Percentiles rank a stretch among this genome's conserved stretches.
These are phyloP conservation scores for Phanerodontia chrysosporium DNA, from an alignment of 768 basidiomycete species.

Conservation along the genomic window DNA sequence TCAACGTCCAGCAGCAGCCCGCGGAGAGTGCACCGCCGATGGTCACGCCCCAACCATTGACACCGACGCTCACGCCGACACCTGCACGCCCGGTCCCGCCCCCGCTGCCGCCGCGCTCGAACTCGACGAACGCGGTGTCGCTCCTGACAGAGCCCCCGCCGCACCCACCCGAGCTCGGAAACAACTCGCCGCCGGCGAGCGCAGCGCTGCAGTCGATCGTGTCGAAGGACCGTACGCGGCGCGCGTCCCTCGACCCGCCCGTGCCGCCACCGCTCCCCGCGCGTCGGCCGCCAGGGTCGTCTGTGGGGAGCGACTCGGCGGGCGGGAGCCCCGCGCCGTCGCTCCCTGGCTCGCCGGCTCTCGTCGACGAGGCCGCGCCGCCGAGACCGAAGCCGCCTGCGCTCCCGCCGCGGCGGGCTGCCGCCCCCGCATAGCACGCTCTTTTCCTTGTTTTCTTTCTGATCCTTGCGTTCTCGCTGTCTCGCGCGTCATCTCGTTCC, in stretches of 20 bases:
- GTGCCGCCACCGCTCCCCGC: not conserved
- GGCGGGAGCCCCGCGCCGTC: not conserved
- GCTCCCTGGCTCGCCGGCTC: constrained; percentile 1
- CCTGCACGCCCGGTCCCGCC: constrained; percentile 29
- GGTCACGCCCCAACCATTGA: not conserved
- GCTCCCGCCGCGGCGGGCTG: constrained; percentile 19
- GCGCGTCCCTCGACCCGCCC: constrained; percentile 20
- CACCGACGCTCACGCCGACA: constrained; percentile 2
- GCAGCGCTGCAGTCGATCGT: constrained; percentile 56
- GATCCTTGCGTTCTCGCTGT: constrained; percentile 1
- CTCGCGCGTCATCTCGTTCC: no score
- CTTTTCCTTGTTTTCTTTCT: not conserved
- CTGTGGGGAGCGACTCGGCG: not conserved
- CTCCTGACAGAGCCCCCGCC: constrained; percentile 25
- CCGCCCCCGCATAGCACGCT: constrained; percentile 10
- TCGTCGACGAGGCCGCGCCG: not conserved
- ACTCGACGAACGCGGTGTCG: constrained; percentile 27
- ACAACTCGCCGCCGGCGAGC: constrained; percentile 39
- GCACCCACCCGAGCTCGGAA: constrained; percentile 16
- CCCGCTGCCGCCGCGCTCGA: constrained; percentile 45
- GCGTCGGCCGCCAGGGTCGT: constrained; percentile 13
- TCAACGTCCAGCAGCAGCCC: constrained; percentile 17
- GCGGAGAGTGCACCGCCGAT: constrained; percentile 9
- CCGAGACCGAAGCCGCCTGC: constrained; percentile 18
- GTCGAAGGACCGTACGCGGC: constrained; percentile 26